phyloP scores from a whole-genome alignment of 169 alveolate species.

The Plasmodium ovale region DNA sequence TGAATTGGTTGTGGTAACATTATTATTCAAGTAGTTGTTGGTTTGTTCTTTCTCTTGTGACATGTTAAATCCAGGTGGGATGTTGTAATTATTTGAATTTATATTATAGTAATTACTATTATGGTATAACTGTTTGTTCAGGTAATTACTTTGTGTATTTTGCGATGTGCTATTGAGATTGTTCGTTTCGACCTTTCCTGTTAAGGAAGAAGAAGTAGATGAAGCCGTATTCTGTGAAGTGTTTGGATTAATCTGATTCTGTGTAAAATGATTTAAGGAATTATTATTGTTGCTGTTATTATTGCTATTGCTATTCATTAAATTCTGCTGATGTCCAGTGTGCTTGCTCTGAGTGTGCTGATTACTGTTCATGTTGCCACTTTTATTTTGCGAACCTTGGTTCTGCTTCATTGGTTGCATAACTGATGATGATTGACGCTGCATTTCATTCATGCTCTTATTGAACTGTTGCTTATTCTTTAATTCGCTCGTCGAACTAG shows the following conservation, averaged over 20 bases:
- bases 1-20: conserved; percentile 37
- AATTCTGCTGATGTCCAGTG: conserved; percentile 55
- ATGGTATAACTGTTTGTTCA: conserved; percentile 44
- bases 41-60: conserved; percentile 72
- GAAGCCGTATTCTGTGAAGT: conserved; percentile 64
- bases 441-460: conserved; percentile 60
- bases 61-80: conserved; percentile 63
- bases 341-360: conserved; percentile 41
- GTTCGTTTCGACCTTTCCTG: conserved; percentile 61
- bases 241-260: conserved; percentile 44
- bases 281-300: conserved; percentile 6
- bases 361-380: background rate
- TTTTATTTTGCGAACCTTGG: conserved; percentile 24
- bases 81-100: conserved; percentile 45
- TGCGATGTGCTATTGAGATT: conserved; percentile 21
- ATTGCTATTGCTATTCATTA: background rate
- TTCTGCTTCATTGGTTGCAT: conserved; percentile 34
- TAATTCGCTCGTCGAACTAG: conserved; percentile 30
- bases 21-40: conserved; percentile 25
- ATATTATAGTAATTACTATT: conserved; percentile 42
- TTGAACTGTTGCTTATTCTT: conserved; percentile 56
- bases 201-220: conserved; percentile 66
- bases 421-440: conserved; percentile 9
- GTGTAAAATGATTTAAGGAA: conserved; percentile 55
- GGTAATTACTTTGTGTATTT: conserved; percentile 25